Evolutionary conservation across 306 rosid genomes (phyloP).

Genomic region (Elaeagnus macrophylla): DNA sequence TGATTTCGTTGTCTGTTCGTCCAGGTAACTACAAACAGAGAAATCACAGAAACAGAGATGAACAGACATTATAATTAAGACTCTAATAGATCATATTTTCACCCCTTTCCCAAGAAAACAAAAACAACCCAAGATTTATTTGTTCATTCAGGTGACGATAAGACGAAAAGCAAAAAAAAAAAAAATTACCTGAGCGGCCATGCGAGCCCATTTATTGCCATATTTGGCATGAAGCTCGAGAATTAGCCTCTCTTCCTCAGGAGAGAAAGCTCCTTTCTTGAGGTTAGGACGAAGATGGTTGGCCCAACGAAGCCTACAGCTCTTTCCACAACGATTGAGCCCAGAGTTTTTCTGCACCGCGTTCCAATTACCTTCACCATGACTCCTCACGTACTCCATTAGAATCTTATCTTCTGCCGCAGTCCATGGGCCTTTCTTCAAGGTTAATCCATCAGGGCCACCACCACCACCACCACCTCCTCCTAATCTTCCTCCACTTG

Average conservation of each 20-base stretch:
- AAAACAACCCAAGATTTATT: background rate
- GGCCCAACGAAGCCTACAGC: constrained; percentile 95
- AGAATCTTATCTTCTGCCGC: constrained; percentile 62
- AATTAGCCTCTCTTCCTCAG: constrained; percentile 68
- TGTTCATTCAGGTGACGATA: background rate
- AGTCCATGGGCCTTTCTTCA: constrained; percentile 93
- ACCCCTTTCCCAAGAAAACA: background rate
- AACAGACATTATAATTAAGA: background rate
- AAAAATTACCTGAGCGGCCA: constrained; percentile 63
- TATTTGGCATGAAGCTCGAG: constrained; percentile 63
- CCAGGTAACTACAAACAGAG: constrained; percentile 57
- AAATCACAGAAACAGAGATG: background rate
- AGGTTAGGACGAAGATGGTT: constrained; percentile 78
- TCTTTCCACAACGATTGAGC: constrained; percentile 76
- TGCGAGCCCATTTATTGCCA: constrained; percentile 98
- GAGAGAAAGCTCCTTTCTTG: constrained; percentile 69
- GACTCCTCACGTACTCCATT: constrained; percentile 65
- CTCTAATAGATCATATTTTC: too few relatives aligned
- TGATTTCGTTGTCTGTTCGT: constrained; percentile 90
- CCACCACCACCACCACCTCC: constrained; percentile 8
- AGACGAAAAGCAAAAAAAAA: too few relatives aligned
- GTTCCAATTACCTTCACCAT: constrained; percentile 93
- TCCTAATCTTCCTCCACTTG: constrained; percentile 5
- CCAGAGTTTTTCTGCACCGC: constrained; percentile 61
- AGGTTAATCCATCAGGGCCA: constrained; percentile 13